Evolutionary conservation across 2,329 filamentous ascomycete genomes (phyloP), one percentile per base, ranked within the genome.

Genomic region (Teratosphaeria gauchensis): DNA sequence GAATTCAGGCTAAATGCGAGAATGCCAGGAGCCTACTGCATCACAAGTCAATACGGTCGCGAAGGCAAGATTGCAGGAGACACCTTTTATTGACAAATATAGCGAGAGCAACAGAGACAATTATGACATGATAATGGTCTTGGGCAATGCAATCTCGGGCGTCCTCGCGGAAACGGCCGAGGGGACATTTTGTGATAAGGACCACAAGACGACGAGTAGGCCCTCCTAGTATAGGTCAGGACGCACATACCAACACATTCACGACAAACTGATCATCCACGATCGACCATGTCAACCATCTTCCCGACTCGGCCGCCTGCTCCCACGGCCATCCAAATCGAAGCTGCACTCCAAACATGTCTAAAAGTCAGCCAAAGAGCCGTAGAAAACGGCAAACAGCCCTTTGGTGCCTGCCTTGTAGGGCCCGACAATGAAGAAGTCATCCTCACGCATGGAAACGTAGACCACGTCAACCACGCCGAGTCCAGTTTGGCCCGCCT

Each of bases 391-490:
- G 71, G 71, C 55, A 81, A 80, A 66, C 71, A 78, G 5, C 79
- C 79, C 3, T 82, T 81, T 63, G 76, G 75, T 8, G 78, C 76
- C 1, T 72, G 77, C 32, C 72, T 82, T 11, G 65, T 81, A 1
- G 78, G 70, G 0, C 78, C 80, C 0, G 77, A 81, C 69, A 79
- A 81, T 62, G 69, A 73, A 62, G 79, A 77, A 0, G 69, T 79
- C 21, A 68, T 82, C 1, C 70, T 80, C 55, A 74, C 73, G 33
- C 80, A 80, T 61, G 76, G 77, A 64, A 79, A 77, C 28, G 72
- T 82, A 32, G 78, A 78, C 46, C 78, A 81, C 63, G 77, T 82
- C 54, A 77, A 80, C 61, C 80, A 82, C 62, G 79, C 80, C 16
- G 80, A 82, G 67, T 75, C 74, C 54, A 76, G 76, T 51, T 72